Conservation (phyloP, 257 asterid species). For the Ocimum tenuiflorum region DNA sequence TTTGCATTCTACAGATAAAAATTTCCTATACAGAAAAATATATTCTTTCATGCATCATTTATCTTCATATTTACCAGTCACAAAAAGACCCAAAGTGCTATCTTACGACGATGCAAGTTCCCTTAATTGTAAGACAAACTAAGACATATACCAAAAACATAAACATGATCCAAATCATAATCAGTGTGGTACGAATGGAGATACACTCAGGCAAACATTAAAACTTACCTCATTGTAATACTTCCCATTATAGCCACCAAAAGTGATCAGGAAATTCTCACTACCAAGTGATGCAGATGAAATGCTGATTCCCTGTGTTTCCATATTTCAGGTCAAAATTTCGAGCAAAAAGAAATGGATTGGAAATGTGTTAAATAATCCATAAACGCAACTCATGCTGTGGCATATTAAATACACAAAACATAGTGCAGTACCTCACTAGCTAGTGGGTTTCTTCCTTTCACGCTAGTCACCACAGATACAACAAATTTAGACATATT, state of each 20-base stretch:
- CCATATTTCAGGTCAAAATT: conserved; percentile 19
- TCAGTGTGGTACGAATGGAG: conserved; percentile 11
- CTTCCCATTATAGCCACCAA: conserved; percentile 95
- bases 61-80: neutral
- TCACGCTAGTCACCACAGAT: conserved; percentile 64
- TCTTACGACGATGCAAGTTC: neutral
- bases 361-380: neutral
- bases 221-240: conserved; percentile 78
- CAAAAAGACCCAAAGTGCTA: neutral
- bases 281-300: conserved; percentile 65
- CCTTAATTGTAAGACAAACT: neutral
- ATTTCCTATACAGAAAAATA: neutral
- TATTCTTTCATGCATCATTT: neutral
- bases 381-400: conserved; percentile 4
- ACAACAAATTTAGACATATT: conserved; percentile 77
- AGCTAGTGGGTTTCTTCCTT: conserved; percentile 86
- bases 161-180: neutral
- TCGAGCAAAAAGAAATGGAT: conserved; percentile 9
- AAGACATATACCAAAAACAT: neutral
- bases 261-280: conserved; percentile 61
- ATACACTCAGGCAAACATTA: neutral
- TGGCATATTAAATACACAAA: neutral
- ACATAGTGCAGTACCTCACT: conserved; percentile 64
- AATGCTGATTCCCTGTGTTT: conserved; percentile 76
- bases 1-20: neutral